phyloP scores from a whole-genome alignment of 2,329 filamentous ascomycete genomes.

The Cordyceps farinosa region DNA sequence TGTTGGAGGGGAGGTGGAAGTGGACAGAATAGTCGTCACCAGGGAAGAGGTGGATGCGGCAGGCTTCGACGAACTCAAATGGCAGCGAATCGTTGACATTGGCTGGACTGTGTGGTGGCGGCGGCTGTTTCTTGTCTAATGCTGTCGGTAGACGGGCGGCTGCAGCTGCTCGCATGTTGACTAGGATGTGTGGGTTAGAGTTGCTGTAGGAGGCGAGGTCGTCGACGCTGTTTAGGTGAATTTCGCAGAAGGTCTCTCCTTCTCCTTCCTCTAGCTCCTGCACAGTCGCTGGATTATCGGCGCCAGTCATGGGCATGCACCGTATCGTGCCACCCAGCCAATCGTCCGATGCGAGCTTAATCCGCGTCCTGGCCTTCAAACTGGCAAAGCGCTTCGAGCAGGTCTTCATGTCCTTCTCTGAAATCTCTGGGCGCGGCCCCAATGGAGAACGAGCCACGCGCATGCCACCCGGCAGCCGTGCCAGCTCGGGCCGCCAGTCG shows the following conservation, averaged over 20 bases:
- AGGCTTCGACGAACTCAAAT: conserved; percentile 12
- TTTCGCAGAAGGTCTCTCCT: conserved; percentile 12
- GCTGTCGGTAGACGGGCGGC: neutral
- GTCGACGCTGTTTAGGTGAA: conserved; percentile 4
- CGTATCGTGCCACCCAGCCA: conserved; percentile 1
- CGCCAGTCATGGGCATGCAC: conserved; percentile 9
- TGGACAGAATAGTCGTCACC: conserved; percentile 10
- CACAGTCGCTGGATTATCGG: neutral
- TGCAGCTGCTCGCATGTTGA: conserved; percentile 13
- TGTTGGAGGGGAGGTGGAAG: conserved; percentile 2
- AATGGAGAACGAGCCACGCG: conserved; percentile 17
- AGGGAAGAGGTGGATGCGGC: conserved; percentile 14
- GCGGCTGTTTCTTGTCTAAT: neutral
- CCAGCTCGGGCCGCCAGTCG: conserved; percentile 19
- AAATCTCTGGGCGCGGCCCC: conserved; percentile 14
- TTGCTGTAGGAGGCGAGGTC: neutral
- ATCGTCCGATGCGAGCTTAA: conserved; percentile 5
- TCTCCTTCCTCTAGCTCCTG: neutral
- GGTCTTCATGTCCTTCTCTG: conserved; percentile 18
- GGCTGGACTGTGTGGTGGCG: neutral
- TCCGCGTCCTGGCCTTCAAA: neutral
- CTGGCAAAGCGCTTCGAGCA: conserved; percentile 2
- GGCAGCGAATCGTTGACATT: neutral
- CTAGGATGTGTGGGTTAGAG: conserved; percentile 8
- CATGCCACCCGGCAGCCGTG: conserved; percentile 17